phyloP scores from a whole-genome alignment of 75 land plant species.

The Pinus tabuliformis region DNA sequence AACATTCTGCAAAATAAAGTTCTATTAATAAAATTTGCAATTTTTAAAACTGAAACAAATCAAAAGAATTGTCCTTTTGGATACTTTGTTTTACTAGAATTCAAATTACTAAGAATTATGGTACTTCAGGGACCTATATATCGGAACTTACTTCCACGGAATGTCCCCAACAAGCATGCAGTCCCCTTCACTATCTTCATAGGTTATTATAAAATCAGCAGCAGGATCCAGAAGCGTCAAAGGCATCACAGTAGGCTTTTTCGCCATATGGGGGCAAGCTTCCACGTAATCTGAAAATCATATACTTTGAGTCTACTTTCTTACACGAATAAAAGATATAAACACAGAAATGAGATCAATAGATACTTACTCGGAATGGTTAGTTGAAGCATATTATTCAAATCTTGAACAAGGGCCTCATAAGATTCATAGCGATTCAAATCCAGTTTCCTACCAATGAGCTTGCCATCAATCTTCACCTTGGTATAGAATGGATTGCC shows the following conservation, averaged over 20 bases:
- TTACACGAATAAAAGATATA: background rate
- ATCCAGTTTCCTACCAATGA: conserved; percentile 75
- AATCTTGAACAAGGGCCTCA: conserved; percentile 39
- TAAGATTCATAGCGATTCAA: conserved; percentile 55
- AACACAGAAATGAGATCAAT: background rate
- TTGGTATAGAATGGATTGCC: conserved; percentile 51
- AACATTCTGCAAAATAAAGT: conserved; percentile 58
- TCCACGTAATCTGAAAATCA: background rate
- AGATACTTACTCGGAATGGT: background rate
- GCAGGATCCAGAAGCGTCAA: conserved; percentile 40
- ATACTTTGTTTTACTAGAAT: too few relatives aligned
- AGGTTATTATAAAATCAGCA: conserved; percentile 73
- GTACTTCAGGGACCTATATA: background rate
- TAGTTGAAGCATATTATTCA: conserved; percentile 67
- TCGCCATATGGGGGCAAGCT: background rate
- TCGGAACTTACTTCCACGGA: conserved; percentile 73
- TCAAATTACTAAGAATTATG: background rate
- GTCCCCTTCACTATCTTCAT: conserved; percentile 86
- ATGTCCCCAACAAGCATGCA: conserved; percentile 94
- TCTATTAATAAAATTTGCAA: background rate
- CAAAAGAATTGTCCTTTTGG: background rate
- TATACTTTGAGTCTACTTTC: background rate
- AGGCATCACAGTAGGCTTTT: background rate
- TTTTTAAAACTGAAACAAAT: background rate
- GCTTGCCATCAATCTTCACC: conserved; percentile 84